Evolutionary conservation across 257 asterid species (phyloP).

Genomic region (Anisodus acutangulus): DNA sequence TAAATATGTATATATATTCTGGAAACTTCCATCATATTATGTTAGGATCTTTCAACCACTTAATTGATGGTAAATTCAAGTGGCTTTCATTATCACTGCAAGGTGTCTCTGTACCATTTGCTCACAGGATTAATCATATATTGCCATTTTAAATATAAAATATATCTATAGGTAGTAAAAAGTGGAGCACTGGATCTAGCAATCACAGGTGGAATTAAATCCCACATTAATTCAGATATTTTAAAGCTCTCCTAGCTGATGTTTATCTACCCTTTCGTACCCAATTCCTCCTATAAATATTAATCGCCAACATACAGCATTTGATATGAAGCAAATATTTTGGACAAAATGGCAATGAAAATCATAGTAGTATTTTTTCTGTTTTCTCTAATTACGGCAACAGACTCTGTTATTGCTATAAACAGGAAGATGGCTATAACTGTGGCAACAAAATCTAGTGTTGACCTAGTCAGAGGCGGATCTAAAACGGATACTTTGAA

Average conservation of each 20-base stretch:
- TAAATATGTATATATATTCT: too few species aligned
- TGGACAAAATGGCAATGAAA: conserved; percentile 23
- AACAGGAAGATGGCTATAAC: conserved; percentile 25
- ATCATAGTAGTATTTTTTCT: background rate
- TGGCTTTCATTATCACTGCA: background rate
- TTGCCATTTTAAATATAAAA: background rate
- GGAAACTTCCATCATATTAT: too few species aligned
- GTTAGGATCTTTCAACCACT: too few species aligned
- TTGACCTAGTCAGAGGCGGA: background rate
- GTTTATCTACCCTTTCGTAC: background rate
- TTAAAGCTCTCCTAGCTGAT: background rate
- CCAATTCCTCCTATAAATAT: background rate
- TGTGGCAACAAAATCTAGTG: background rate
- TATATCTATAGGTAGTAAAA: background rate
- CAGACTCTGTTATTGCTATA: conserved; percentile 18
- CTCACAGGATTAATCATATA: background rate
- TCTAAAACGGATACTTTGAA: background rate
- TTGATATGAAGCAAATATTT: background rate
- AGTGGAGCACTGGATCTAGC: background rate
- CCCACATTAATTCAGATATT: background rate
- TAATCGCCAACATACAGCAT: background rate
- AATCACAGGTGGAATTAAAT: background rate
- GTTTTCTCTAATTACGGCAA: conserved; percentile 26
- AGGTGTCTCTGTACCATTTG: background rate
- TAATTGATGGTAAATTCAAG: background rate